Percentiles rank a stretch among this genome's conserved stretches.
Conservation (phyloP, 78 protist species). For the Isochrysis galbana region DNA sequence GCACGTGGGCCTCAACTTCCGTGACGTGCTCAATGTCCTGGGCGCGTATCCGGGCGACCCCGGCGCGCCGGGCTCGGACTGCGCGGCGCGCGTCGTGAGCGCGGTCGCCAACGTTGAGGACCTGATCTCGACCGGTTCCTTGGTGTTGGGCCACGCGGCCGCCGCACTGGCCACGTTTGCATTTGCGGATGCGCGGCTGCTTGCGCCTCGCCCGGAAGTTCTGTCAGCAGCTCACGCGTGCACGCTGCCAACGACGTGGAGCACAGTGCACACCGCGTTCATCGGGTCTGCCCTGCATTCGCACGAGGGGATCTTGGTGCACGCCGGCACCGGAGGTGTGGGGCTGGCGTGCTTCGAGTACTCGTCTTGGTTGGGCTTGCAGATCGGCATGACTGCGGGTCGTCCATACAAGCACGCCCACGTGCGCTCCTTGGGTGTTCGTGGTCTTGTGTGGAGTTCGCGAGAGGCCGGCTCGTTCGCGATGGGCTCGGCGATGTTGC, state of each 20-base stretch:
- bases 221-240: neutral
- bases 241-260: neutral
- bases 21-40: neutral
- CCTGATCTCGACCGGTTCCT: neutral
- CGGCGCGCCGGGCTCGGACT: neutral
- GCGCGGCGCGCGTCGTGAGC: neutral
- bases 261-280: neutral
- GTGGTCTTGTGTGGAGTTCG: neutral
- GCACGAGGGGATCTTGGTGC: neutral
- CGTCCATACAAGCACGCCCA: slow-evolving; percentile 9
- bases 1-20: neutral
- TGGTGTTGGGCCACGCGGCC: neutral
- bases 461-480: slow-evolving; percentile 1
- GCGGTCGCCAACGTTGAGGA: neutral
- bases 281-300: neutral
- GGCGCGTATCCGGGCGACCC: slow-evolving; percentile 13
- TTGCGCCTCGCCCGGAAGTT: neutral
- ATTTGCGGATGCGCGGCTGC: no score
- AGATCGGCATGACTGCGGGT: neutral
- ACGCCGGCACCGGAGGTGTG: slow-evolving; percentile 38
- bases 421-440: neutral
- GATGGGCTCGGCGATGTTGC: neutral
- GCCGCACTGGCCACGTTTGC: neutral
- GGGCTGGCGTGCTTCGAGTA: slow-evolving; percentile 16
- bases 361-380: neutral